Evolutionary conservation across 345 rosid genomes (phyloP), one percentile per base, ranked within the genome.

Genomic region (Euclidium syriacum): DNA sequence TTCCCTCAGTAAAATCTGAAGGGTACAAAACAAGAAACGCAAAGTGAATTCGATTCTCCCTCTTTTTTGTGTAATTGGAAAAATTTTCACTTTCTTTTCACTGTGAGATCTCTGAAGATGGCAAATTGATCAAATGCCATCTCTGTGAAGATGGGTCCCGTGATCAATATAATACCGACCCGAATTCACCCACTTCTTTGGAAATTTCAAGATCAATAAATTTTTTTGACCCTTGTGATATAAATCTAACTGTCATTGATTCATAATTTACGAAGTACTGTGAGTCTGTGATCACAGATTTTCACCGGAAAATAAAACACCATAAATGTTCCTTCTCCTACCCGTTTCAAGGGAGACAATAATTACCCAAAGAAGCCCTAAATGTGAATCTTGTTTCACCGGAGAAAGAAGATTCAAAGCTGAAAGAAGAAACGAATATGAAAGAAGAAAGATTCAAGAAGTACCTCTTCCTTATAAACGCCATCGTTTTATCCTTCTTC

Each of bases 391-490:
- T 46, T 41, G 23, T 68, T n/a, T 54, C 48, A 26, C 38, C 38
- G 24, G 68, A 53, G 34, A 47, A 44, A 39, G 2, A 64, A 62
- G 65, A 54, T 63, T 55, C 36, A 25, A 8, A 56, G 60, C 57
- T 70, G 33, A 36, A 29, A 22, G 27, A 61, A 40, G 51, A 10
- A 43, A 42, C 7, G 34, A 59, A 60, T 2, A 62, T 58, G 72
- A 58, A 35, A 58, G 67, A 58, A 43, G 54, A 33, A 65, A 65
- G 67, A 51, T 46, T 72, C 71, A 65, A 72, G 72, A 65, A 72
- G 56, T 65, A 58, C 40, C 14, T 61, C 15, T 26, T 49, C 15
- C 32, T 49, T 10, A 14, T 44, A 15, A 3, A 32, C 38, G 44
- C n/a, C 7, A 29, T 52, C 34, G 19, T 50, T 11, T 51, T 62